Conservation (phyloP, 148 eudicot species). For the Spergularia marina region DNA sequence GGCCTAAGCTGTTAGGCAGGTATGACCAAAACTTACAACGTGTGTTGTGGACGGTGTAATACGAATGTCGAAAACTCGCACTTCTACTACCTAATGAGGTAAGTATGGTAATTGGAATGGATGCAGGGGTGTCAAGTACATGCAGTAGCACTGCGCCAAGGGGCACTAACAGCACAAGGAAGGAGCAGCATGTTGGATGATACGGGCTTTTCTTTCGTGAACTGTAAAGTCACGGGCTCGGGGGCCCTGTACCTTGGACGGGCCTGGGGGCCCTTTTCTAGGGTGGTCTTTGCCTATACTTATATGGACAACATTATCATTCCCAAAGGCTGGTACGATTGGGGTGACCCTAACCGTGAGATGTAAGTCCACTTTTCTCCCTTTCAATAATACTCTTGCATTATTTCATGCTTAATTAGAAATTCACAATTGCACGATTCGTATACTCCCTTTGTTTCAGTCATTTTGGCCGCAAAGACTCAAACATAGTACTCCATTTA, state of each 20-base stretch:
- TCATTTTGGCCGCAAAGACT: too few species aligned
- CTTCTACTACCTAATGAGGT: too few species aligned
- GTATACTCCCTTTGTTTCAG: too few species aligned
- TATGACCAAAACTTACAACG: too few species aligned
- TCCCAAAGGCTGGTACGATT: conserved; percentile 84
- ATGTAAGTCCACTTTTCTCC: conserved; percentile 42
- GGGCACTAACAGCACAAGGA: conserved; percentile 93
- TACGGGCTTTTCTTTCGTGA: conserved; percentile 77
- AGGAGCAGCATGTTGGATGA: conserved; percentile 71
- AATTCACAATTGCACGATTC: too few species aligned
- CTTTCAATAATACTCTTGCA: not conserved
- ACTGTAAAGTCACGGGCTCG: conserved; percentile 85
- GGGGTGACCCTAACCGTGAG: conserved; percentile 84
- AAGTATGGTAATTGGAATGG: not conserved
- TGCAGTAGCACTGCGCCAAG: conserved; percentile 56
- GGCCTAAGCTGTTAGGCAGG: too few species aligned
- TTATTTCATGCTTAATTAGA: too few species aligned
- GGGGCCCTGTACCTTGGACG: conserved; percentile 82
- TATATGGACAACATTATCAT: conserved; percentile 83
- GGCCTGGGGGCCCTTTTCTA: conserved; percentile 94
- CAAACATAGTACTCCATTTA: too few species aligned
- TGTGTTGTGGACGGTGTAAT: too few species aligned
- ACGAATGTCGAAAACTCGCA: too few species aligned
- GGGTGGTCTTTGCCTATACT: conserved; percentile 84
- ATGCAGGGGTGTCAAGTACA: conserved; percentile 77